Evolutionary conservation across 2,329 filamentous ascomycete genomes (phyloP), one percentile per base, ranked within the genome.

Genomic region (Pseudogymnoascus sp.): DNA sequence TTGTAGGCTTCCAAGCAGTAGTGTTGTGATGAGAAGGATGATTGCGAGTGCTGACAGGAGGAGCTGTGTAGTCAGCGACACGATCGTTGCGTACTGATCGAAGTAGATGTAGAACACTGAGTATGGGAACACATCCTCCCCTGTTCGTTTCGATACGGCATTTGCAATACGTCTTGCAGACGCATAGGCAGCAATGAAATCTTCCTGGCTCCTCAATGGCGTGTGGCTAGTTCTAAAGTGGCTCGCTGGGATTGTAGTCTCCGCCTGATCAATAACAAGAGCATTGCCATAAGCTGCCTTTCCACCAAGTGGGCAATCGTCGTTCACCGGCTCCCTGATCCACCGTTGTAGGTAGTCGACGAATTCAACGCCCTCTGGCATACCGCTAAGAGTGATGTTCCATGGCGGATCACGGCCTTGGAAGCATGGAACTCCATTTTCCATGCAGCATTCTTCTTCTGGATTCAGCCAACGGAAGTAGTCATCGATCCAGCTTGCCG

Each of bases 61-160:
- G 1, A 99, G 84, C 0, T 88, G 85, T 0, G 84, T 88, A 0
- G 93, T 93, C 3, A 97, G 82, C 10, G 83, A 82, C 18, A 96
- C 86, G 66, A 99, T 97, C 64, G 84, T 85, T 5, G 91, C 84
- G 73, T 99, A 99, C 74, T 97, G 95, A 73, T 99, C 95, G 74
- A 99, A 99, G 83, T 97, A 99, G 74, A 99, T 93, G 79, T 99
- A 99, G 75, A 96, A 96, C 65, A 97, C 88, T 69, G 91, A 96
- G 78, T 99, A 99, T 0, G 95, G 91, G 81, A 99, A 99, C 2
- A 99, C 88, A 23, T 95, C 87, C 21, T 90, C 85, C 4, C 87
- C 84, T 4, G 92, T 93, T 61, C 83, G 81, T 62, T 83, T 76
- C 12, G 83, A 88, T 61, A 99, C 87, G 28, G 89, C 88, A 11